Conservation (phyloP, 352 stramenopile genomes). For the Phytophthora tubulina region DNA sequence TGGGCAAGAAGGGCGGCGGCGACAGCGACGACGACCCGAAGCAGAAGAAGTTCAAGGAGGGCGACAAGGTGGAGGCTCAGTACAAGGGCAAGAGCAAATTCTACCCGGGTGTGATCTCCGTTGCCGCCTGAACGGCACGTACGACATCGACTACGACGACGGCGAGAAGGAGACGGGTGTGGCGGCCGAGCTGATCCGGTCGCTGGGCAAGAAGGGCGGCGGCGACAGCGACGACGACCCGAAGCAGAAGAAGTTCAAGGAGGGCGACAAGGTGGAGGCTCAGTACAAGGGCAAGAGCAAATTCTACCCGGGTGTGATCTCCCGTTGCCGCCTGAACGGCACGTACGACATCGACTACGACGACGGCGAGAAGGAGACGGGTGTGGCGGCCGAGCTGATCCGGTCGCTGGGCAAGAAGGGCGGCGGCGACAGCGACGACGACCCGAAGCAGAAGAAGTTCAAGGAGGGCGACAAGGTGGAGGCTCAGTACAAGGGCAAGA, state of each 20-base stretch:
- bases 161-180: slow-evolving; percentile 33
- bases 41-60: slow-evolving; percentile 22
- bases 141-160: slow-evolving; percentile 32
- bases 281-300: slow-evolving; percentile 34
- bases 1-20: slow-evolving; percentile 23
- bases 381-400: slow-evolving; percentile 28
- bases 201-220: slow-evolving; percentile 15
- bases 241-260: slow-evolving; percentile 28
- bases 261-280: slow-evolving; percentile 30
- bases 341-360: slow-evolving; percentile 34
- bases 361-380: slow-evolving; percentile 31
- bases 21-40: slow-evolving; percentile 30
- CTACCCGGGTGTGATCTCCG: slow-evolving; percentile 30
- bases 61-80: slow-evolving; percentile 30
- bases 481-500: slow-evolving; percentile 23
- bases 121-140: slow-evolving; percentile 30
- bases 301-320: slow-evolving; percentile 30
- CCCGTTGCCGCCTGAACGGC: slow-evolving; percentile 26
- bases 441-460: slow-evolving; percentile 28
- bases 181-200: slow-evolving; percentile 24
- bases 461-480: slow-evolving; percentile 30
- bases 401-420: slow-evolving; percentile 20
- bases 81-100: slow-evolving; percentile 34
- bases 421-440: slow-evolving; percentile 21
- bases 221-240: slow-evolving; percentile 25